phyloP scores from a whole-genome alignment of 164 flowering plant species.

The Litsea cubeba region DNA sequence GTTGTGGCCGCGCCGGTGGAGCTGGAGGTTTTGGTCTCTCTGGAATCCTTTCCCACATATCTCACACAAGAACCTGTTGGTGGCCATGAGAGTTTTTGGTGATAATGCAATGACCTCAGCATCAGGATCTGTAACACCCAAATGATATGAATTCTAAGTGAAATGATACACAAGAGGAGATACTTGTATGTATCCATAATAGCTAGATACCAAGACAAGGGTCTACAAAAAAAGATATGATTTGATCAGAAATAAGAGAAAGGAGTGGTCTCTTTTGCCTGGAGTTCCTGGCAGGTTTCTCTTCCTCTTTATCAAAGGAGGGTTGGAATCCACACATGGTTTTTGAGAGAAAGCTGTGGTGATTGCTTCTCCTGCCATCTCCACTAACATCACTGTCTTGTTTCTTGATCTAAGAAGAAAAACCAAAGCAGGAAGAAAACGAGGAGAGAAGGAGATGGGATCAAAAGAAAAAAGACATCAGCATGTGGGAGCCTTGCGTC shows the following conservation, averaged over 20 bases:
- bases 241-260: background rate
- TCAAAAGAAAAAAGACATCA: conserved; percentile 18
- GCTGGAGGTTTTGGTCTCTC: conserved; percentile 91
- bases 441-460: conserved; percentile 6
- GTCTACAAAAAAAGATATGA: background rate
- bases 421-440: background rate
- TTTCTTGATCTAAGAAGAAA: conserved; percentile 10
- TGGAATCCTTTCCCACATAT: conserved; percentile 95
- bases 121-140: conserved; percentile 64
- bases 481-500: conserved; percentile 10
- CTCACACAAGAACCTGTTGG: conserved; percentile 91
- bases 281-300: conserved; percentile 87
- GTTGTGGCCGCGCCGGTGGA: conserved; percentile 88
- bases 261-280: conserved; percentile 28
- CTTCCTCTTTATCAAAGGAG: conserved; percentile 43
- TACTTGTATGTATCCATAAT: background rate
- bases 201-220: background rate
- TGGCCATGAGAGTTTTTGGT: conserved; percentile 91
- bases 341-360: conserved; percentile 42
- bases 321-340: conserved; percentile 39
- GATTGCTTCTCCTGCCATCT: conserved; percentile 50
- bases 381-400: conserved; percentile 19
- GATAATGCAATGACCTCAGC: conserved; percentile 91
- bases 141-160: background rate
- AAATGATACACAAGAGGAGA: background rate